Base-by-base conservation (phyloP, 495 filamentous ascomycete species). In the Clohesyomyces aquaticus region DNA sequence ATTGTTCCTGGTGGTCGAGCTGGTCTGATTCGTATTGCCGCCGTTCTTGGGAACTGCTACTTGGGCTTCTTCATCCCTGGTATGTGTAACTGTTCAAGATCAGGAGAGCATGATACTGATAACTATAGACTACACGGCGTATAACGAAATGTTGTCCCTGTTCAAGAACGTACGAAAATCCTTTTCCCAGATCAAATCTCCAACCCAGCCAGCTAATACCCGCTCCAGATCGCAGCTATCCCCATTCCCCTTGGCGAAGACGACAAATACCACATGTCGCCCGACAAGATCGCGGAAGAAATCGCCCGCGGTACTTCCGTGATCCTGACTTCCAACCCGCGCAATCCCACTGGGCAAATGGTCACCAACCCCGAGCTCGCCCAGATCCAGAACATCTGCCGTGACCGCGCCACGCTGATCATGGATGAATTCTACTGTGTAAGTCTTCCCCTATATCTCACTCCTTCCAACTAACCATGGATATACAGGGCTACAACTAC, bases 1-100 rank as follows among this genome's bases (percentile, higher is more conserved):
- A 95, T 98, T 72, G 93, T 98, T 3, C 93, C 93, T 42, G 93
- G 93, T 75, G 93, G 93, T 25, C 82, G 93, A 64, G 93, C 93
- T 16, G 93, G 93, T 23, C 78, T 98, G 78, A 96, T 97, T 65
- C 84, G 93, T 49, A 96, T 97, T 76, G 92, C 93, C 1, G 93
- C 93, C 22, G 93, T 98, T 12, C 75, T 98, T 67, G 91, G 91
- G 67, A 96, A 96, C 71, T 87, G 91, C 55, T 96, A 96, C 70
- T 82, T 96, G 52, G 90, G 87, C 26, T 73, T 71, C 55, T 72
- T 71, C 59, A 67, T 73, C 23, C 69, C 69, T 21, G 59, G 56
- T 62, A 54, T 45, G 53, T 57, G 25, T 6, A 11, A 14, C 19
- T 12, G n/a, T 49, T 27, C 3, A 26, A 21, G 3, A 38, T 6